Conservation (phyloP, 2,329 filamentous ascomycete species). For the Ophiostoma sp. region DNA sequence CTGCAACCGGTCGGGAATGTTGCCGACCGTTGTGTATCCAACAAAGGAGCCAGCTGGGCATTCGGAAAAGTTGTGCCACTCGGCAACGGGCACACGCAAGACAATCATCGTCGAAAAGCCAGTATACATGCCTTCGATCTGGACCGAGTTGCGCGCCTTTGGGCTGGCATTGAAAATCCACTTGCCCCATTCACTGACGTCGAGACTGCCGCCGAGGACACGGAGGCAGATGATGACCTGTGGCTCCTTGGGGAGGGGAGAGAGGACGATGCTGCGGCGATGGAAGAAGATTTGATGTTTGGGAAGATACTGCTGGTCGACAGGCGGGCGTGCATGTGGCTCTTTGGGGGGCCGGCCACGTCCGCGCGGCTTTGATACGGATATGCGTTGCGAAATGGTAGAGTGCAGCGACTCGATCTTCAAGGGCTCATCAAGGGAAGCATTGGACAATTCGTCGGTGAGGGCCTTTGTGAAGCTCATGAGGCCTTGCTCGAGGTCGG, state of each 20-base stretch:
- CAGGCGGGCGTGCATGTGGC: not conserved
- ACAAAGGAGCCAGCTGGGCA: slow-evolving; percentile 26
- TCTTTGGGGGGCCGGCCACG: slow-evolving; percentile 26
- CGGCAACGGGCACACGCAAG: slow-evolving; percentile 22
- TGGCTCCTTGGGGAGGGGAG: slow-evolving; percentile 20
- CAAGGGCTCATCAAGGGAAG: not conserved
- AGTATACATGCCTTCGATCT: slow-evolving; percentile 24
- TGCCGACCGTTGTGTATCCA: slow-evolving; percentile 25
- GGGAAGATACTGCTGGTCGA: slow-evolving; percentile 22
- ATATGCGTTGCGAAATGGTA: slow-evolving; percentile 22
- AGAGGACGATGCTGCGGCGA: slow-evolving; percentile 25
- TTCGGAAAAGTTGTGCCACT: slow-evolving; percentile 23
- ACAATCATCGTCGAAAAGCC: slow-evolving; percentile 26
- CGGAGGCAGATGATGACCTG: slow-evolving; percentile 27
- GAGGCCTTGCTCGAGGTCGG: slow-evolving; percentile 14
- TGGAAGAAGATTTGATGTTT: slow-evolving; percentile 24
- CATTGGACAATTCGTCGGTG: slow-evolving; percentile 22
- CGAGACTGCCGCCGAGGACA: slow-evolving; percentile 20
- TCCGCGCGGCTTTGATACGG: slow-evolving; percentile 19
- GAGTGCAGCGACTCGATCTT: slow-evolving; percentile 19
- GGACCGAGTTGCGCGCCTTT: slow-evolving; percentile 20
- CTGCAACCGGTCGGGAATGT: slow-evolving; percentile 11
- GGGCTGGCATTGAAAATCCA: slow-evolving; percentile 25
- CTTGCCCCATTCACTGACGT: slow-evolving; percentile 25
- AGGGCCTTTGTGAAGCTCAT: slow-evolving; percentile 23